phyloP scores from a whole-genome alignment of 768 basidiomycete genomes.

The Trametes elegans region DNA sequence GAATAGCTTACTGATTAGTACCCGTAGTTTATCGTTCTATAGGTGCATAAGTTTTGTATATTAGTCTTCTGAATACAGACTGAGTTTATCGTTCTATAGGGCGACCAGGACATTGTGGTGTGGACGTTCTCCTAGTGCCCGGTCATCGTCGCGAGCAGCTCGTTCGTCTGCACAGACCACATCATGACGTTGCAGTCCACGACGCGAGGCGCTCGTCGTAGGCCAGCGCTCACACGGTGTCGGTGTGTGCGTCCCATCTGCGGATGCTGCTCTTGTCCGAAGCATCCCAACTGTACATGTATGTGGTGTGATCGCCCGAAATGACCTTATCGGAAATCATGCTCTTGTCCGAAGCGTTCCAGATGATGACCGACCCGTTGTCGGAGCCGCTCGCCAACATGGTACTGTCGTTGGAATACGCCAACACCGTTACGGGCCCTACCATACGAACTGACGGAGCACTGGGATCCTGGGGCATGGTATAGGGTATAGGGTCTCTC shows the following conservation, averaged over 20 bases:
- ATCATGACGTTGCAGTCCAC: slow-evolving; percentile 2
- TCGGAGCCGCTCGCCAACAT: slow-evolving; percentile 13
- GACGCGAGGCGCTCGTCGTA: slow-evolving; percentile 16
- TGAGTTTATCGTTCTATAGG: too few relatives aligned
- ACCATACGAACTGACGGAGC: not conserved
- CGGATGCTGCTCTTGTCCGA: too few relatives aligned
- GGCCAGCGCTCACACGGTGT: slow-evolving; percentile 13
- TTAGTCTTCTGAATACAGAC: too few relatives aligned
- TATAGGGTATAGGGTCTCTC: too few relatives aligned
- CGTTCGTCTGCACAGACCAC: slow-evolving; percentile 3
- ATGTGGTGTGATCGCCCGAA: too few relatives aligned
- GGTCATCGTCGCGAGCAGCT: not conserved
- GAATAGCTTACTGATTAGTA: too few relatives aligned
- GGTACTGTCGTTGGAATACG: slow-evolving; percentile 10
- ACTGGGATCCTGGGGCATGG: too few relatives aligned
- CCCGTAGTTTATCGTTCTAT: too few relatives aligned
- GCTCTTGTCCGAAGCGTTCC: slow-evolving; percentile 1
- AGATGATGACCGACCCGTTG: slow-evolving; percentile 10
- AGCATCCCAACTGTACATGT: too few relatives aligned
- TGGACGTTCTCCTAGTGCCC: slow-evolving; percentile 6
- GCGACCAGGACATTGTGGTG: slow-evolving; percentile 9
- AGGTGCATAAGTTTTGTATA: too few relatives aligned
- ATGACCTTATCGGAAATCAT: too few relatives aligned
- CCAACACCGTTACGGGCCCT: slow-evolving; percentile 1
- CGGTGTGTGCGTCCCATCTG: slow-evolving; percentile 12